These are phyloP conservation scores for Dendrobium officinale DNA, from an alignment of 106 monocot genomes.

Conservation along the genomic window DNA sequence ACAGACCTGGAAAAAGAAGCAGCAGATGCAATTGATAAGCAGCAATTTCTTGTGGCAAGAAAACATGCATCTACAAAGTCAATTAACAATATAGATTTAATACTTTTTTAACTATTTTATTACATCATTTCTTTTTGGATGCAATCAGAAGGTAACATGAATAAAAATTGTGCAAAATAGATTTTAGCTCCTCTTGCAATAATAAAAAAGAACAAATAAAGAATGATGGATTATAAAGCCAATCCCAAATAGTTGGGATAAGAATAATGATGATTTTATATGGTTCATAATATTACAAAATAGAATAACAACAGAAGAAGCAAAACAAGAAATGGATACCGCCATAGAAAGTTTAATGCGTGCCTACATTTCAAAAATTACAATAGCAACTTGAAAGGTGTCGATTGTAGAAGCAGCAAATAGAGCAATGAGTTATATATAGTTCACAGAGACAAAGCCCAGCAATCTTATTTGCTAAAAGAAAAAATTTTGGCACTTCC, in stretches of 20 bases:
- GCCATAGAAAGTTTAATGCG: background rate
- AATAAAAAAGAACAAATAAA: background rate
- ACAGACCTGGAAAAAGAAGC: conserved; percentile 52
- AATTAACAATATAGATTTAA: background rate
- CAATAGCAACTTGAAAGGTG: background rate
- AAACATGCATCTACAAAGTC: background rate
- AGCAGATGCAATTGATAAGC: conserved; percentile 1
- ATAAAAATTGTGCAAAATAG: background rate
- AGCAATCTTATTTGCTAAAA: too few relatives aligned
- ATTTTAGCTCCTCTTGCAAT: background rate
- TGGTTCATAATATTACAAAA: too few relatives aligned
- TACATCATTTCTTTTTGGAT: background rate
- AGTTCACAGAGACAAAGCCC: too few relatives aligned
- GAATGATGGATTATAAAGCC: background rate
- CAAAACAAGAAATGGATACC: background rate
- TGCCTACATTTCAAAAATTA: background rate
- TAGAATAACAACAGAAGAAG: background rate
- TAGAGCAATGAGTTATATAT: too few relatives aligned
- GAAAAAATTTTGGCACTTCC: too few relatives aligned
- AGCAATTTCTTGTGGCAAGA: background rate
- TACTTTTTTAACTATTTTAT: background rate
- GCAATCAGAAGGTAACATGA: background rate
- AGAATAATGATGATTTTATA: too few relatives aligned
- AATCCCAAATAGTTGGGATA: too few relatives aligned
- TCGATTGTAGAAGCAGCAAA: background rate